Evolutionary conservation across 345 rosid species (phyloP).

Genomic region (Populus ilicifolia): DNA sequence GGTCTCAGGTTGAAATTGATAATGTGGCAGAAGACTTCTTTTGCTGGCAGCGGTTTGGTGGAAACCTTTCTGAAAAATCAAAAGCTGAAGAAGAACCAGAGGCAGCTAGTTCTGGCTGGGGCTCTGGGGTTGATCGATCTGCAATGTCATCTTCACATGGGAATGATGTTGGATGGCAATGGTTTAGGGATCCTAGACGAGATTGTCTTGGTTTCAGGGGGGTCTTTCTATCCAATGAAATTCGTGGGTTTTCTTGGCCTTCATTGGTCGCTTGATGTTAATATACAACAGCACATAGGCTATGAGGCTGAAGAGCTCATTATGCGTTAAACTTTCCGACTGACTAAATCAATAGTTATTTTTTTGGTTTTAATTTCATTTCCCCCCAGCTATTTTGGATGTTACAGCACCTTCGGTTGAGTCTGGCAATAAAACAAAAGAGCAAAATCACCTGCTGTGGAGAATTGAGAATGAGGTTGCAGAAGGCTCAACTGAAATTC

Average conservation of each 20-base stretch:
- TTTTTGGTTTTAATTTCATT: not conserved
- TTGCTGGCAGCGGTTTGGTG: slow-evolving; percentile 83
- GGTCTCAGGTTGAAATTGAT: slow-evolving; percentile 88
- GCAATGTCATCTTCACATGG: slow-evolving; percentile 58
- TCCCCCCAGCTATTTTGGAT: not conserved
- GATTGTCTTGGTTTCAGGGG: slow-evolving; percentile 78
- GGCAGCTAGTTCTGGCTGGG: slow-evolving; percentile 71
- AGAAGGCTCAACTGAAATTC: slow-evolving; percentile 84
- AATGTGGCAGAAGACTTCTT: slow-evolving; percentile 60
- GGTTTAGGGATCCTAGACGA: slow-evolving; percentile 89
- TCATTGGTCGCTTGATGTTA: not conserved
- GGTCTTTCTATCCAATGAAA: slow-evolving; percentile 51
- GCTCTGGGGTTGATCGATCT: slow-evolving; percentile 46
- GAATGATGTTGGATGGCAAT: slow-evolving; percentile 59
- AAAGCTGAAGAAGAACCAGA: slow-evolving; percentile 50
- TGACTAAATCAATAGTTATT: slow-evolving; percentile 9
- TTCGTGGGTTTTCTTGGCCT: slow-evolving; percentile 43
- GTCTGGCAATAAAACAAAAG: slow-evolving; percentile 72
- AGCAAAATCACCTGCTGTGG: slow-evolving; percentile 60
- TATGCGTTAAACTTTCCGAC: not conserved
- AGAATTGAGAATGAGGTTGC: slow-evolving; percentile 85
- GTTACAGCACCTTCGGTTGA: slow-evolving; percentile 81
- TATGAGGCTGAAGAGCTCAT: not conserved
- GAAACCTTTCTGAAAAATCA: slow-evolving; percentile 34
- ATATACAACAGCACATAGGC: not conserved